These are phyloP conservation scores for Mortierella sp. DNA, from an alignment of 371 early-diverging fungal genomes.

Conservation along the genomic window DNA sequence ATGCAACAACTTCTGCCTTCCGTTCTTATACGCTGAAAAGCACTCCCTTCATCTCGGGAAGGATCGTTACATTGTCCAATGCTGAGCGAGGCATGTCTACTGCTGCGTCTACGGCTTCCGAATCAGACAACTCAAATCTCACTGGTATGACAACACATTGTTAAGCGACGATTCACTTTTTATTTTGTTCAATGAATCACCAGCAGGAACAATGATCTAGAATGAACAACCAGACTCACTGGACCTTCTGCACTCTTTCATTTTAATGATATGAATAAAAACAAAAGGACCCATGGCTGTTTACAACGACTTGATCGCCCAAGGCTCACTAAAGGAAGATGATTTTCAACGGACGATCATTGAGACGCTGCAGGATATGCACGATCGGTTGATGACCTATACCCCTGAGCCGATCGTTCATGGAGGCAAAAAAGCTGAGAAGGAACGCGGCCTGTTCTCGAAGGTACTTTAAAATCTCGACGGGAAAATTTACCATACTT, in stretches of 20 bases:
- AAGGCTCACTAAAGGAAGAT: constrained; percentile 61
- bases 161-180: too few species aligned
- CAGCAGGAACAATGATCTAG: too few species aligned
- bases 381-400: constrained; percentile 62
- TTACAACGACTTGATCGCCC: constrained; percentile 54
- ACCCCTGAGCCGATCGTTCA: constrained; percentile 54
- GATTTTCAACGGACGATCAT: constrained; percentile 70
- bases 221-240: background rate
- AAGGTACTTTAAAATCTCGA: constrained; percentile 60
- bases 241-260: too few species aligned
- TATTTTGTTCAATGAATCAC: too few species aligned
- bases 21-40: constrained; percentile 12
- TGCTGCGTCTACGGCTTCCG: background rate
- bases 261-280: too few species aligned
- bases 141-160: background rate
- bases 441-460: constrained; percentile 46
- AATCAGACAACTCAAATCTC: background rate
- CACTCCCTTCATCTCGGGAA: constrained; percentile 17
- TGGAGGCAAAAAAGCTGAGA: constrained; percentile 14
- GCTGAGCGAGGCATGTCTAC: constrained; percentile 5
- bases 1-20: background rate
- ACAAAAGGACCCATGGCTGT: constrained; percentile 54
- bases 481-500: too few species aligned
- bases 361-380: constrained; percentile 64
- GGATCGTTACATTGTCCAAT: background rate